Conservation (phyloP, 116 monocot species). For the Iris pallida region DNA sequence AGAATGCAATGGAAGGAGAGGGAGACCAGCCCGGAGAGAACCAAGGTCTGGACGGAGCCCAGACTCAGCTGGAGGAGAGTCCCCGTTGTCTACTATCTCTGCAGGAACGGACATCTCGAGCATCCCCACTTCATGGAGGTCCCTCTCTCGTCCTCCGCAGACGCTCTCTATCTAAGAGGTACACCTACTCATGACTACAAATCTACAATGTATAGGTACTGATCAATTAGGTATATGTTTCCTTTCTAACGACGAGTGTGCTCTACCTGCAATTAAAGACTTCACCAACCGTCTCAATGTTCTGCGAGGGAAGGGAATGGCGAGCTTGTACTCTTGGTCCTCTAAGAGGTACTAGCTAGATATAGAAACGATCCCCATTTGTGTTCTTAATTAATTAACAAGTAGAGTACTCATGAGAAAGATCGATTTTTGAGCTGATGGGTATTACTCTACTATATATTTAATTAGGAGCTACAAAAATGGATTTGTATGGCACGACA, state of each 20-base stretch:
- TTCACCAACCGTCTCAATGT: constrained; percentile 54
- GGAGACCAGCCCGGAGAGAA: constrained; percentile 74
- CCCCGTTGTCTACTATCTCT: constrained; percentile 82
- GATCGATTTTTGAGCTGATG: too few relatives aligned
- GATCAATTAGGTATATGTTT: too few relatives aligned
- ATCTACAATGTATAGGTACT: too few relatives aligned
- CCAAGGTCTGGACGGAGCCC: constrained; percentile 78
- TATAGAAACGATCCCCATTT: too few relatives aligned
- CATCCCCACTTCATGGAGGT: constrained; percentile 98
- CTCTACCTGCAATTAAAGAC: too few relatives aligned
- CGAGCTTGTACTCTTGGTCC: constrained; percentile 74
- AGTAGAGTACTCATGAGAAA: not conserved
- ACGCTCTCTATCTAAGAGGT: constrained; percentile 82
- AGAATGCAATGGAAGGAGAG: constrained; percentile 21
- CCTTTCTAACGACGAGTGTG: not conserved
- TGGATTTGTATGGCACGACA: constrained; percentile 92
- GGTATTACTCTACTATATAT: constrained; percentile 1
- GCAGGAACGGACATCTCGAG: constrained; percentile 74
- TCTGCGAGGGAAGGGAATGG: constrained; percentile 67
- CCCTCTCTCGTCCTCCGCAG: constrained; percentile 45
- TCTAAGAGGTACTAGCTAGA: constrained; percentile 47
- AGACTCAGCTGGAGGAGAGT: constrained; percentile 33
- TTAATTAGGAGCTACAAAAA: constrained; percentile 71
- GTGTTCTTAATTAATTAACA: too few relatives aligned
- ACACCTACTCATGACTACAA: too few relatives aligned